Evolutionary conservation across 257 asterid genomes (phyloP).

Genomic region (Haberlea rhodopensis): DNA sequence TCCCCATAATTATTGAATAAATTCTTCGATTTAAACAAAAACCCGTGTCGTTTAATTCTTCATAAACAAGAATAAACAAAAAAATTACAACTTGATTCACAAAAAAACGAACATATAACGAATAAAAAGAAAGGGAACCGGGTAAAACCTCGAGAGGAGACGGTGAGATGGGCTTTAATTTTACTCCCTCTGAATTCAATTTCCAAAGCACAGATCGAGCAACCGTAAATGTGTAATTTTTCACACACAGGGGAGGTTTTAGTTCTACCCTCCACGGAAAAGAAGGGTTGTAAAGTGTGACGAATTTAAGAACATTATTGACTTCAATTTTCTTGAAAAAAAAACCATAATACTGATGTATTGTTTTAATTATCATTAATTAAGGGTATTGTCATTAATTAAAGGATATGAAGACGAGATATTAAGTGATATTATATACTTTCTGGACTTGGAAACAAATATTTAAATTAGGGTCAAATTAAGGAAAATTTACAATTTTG

Average conservation of each 20-base stretch:
- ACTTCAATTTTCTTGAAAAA: not conserved
- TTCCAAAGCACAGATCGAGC: not conserved
- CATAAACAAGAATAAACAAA: not conserved
- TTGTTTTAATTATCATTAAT: too few relatives aligned
- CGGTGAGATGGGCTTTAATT: not conserved
- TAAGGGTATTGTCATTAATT: too few relatives aligned
- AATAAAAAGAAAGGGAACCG: not conserved
- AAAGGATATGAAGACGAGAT: too few relatives aligned
- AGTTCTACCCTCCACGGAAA: not conserved
- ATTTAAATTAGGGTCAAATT: too few relatives aligned
- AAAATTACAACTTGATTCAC: not conserved
- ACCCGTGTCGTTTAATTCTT: not conserved
- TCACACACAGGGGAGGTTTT: not conserved
- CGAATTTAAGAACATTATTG: not conserved
- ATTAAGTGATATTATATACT: too few relatives aligned
- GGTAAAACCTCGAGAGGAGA: not conserved
- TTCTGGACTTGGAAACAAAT: too few relatives aligned
- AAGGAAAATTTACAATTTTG: too few relatives aligned
- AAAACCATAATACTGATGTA: too few relatives aligned
- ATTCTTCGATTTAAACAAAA: not conserved
- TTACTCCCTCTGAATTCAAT: not conserved
- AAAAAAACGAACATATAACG: not conserved
- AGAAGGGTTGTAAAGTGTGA: not conserved
- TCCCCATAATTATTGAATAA: not conserved
- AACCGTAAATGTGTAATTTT: not conserved